Evolutionary conservation across 768 basidiomycete genomes (phyloP).

Genomic region (Inosperma sp.): DNA sequence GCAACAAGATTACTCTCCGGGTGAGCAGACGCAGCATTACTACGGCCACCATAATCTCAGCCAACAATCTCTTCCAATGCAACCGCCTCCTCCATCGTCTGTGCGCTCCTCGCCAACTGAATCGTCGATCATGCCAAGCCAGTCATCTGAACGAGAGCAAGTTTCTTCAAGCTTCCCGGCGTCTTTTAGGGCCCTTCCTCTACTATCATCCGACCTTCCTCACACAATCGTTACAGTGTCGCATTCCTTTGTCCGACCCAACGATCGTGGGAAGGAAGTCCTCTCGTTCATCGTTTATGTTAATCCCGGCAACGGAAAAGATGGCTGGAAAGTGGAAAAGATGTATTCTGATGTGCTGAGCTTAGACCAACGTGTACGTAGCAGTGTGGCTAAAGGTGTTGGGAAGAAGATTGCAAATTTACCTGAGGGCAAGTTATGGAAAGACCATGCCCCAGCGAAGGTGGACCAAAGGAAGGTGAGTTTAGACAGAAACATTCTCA

Average conservation of each 20-base stretch:
- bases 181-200: slow-evolving; percentile 68
- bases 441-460: slow-evolving; percentile 93
- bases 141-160: slow-evolving; percentile 13
- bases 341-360: slow-evolving; percentile 89
- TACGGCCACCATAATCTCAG: slow-evolving; percentile 1
- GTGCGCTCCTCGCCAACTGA: slow-evolving; percentile 12
- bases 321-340: slow-evolving; percentile 84
- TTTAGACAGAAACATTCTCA: slow-evolving; percentile 12
- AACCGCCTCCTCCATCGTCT: slow-evolving; percentile 17
- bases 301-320: slow-evolving; percentile 65
- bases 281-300: slow-evolving; percentile 82
- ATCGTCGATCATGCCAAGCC: slow-evolving; percentile 15
- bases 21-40: slow-evolving; percentile 9
- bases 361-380: slow-evolving; percentile 75
- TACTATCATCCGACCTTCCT: slow-evolving; percentile 67
- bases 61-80: slow-evolving; percentile 2
- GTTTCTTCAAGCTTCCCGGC: slow-evolving; percentile 28
- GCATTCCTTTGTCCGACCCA: slow-evolving; percentile 80
- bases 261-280: slow-evolving; percentile 89
- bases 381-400: slow-evolving; percentile 59
- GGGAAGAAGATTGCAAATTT: slow-evolving; percentile 74
- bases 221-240: slow-evolving; percentile 67
- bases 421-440: slow-evolving; percentile 93
- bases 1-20: slow-evolving; percentile 15
- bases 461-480: slow-evolving; percentile 93